These are phyloP conservation scores for Apodospora peruviana DNA, from an alignment of 495 filamentous ascomycete genomes.

Conservation along the genomic window DNA sequence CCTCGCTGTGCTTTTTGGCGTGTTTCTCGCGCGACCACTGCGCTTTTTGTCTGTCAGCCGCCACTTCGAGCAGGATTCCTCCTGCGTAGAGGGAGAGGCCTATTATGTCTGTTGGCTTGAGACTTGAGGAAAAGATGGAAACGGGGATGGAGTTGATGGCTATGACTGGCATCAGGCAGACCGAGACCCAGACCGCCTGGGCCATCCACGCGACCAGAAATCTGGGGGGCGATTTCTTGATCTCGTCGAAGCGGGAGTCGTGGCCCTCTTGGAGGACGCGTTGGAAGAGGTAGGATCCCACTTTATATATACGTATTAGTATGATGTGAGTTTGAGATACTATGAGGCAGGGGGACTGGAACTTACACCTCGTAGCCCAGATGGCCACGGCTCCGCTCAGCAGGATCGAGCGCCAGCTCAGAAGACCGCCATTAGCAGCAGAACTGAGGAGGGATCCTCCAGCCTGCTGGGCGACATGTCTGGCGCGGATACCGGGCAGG, in stretches of 20 bases:
- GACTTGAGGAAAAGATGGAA: conserved; percentile 32
- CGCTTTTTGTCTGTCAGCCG: conserved; percentile 56
- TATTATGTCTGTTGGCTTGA: conserved; percentile 44
- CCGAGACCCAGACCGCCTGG: conserved; percentile 59
- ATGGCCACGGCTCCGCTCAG: conserved; percentile 49
- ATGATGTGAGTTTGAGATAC: neutral
- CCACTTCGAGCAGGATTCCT: conserved; percentile 53
- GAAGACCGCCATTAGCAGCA: conserved; percentile 39
- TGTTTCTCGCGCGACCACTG: conserved; percentile 51
- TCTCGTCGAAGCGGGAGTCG: conserved; percentile 58
- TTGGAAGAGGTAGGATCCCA: conserved; percentile 55
- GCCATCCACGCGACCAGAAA: conserved; percentile 53
- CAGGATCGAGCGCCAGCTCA: conserved; percentile 59
- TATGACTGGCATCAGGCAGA: conserved; percentile 56
- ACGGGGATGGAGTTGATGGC: conserved; percentile 54
- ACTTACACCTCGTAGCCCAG: conserved; percentile 53
- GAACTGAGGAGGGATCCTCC: conserved; percentile 6
- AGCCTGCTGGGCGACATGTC: conserved; percentile 27
- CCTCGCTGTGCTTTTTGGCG: conserved; percentile 55
- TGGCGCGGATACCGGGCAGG: conserved; percentile 50
- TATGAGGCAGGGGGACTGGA: neutral
- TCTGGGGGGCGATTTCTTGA: conserved; percentile 44
- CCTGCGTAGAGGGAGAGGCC: conserved; percentile 49
- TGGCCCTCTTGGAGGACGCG: conserved; percentile 47
- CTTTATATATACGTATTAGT: conserved; percentile 20